Conservation (phyloP, 176 grass and related monocot species). For the Chloris gayana region DNA sequence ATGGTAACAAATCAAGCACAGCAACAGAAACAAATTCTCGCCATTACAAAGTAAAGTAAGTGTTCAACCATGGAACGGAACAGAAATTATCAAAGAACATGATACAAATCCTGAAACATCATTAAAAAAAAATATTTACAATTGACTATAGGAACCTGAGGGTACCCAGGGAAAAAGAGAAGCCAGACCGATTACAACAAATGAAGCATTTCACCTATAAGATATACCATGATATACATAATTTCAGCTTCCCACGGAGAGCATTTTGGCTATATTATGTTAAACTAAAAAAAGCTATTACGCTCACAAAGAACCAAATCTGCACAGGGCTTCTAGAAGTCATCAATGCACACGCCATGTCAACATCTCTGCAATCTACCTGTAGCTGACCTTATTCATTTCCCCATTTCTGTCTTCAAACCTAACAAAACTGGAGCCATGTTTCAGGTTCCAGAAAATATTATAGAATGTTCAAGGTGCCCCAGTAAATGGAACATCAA, state of each 20-base stretch:
- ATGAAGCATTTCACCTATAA: conserved; percentile 40
- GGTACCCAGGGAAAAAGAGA: not conserved
- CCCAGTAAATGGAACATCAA: not conserved
- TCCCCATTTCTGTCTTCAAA: conserved; percentile 39
- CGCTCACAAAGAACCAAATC: conserved; percentile 53
- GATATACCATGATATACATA: conserved; percentile 51
- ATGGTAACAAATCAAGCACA: not conserved
- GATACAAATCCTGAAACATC: not conserved
- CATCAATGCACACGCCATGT: conserved; percentile 39
- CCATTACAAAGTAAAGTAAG: not conserved
- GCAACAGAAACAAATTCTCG: not conserved
- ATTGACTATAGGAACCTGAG: conserved; percentile 3
- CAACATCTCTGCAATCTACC: conserved; percentile 48
- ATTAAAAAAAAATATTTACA: conserved; percentile 13
- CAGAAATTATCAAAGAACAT: not conserved
- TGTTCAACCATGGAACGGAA: not conserved
- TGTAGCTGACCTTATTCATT: conserved; percentile 50
- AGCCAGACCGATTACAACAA: not conserved
- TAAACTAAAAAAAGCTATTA: conserved; percentile 40
- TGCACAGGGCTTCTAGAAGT: conserved; percentile 41
- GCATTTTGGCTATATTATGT: conserved; percentile 41
- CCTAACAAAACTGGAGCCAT: conserved; percentile 49
- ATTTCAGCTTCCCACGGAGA: conserved; percentile 28
- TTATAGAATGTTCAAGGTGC: conserved; percentile 43
- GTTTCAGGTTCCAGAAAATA: conserved; percentile 48